Evolutionary conservation across 176 grass and related monocot species (phyloP).

Genomic region (Triticum turgidum): DNA sequence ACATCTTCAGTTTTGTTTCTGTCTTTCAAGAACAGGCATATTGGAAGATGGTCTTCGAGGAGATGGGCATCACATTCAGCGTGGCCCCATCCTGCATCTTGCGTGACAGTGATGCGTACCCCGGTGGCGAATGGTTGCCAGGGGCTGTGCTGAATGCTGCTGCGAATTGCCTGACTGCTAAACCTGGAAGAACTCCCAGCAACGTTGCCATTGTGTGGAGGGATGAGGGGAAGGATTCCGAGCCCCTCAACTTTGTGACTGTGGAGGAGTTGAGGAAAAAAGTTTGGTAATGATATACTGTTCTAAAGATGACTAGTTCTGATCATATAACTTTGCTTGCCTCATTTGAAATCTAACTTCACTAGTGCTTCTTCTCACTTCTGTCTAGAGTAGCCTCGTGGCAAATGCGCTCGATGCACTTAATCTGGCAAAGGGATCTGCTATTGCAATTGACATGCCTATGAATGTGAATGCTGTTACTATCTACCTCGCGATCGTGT

Average conservation of each 20-base stretch:
- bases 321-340: not conserved
- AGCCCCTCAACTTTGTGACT: conserved; percentile 62
- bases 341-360: not conserved
- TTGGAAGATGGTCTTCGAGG: conserved; percentile 88
- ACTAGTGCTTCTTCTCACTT: not conserved
- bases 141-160: conserved; percentile 72
- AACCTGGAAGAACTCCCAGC: conserved; percentile 46
- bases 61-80: conserved; percentile 73
- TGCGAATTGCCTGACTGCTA: conserved; percentile 61
- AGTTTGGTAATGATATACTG: conserved; percentile 64
- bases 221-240: conserved; percentile 74
- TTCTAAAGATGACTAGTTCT: not conserved
- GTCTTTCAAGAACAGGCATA: conserved; percentile 46
- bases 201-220: conserved; percentile 68
- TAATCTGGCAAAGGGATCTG: conserved; percentile 75
- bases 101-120: conserved; percentile 42
- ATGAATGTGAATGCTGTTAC: conserved; percentile 83
- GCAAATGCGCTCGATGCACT: conserved; percentile 80
- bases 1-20: not conserved
- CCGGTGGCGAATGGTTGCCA: conserved; percentile 78
- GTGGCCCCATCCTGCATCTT: conserved; percentile 66
- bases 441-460: conserved; percentile 95
- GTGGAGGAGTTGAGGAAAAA: conserved; percentile 68
- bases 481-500: conserved; percentile 83
- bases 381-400: conserved; percentile 59